These are phyloP conservation scores for Hypoxylon sp. DNA, from an alignment of 2,329 filamentous ascomycete genomes.

Conservation along the genomic window DNA sequence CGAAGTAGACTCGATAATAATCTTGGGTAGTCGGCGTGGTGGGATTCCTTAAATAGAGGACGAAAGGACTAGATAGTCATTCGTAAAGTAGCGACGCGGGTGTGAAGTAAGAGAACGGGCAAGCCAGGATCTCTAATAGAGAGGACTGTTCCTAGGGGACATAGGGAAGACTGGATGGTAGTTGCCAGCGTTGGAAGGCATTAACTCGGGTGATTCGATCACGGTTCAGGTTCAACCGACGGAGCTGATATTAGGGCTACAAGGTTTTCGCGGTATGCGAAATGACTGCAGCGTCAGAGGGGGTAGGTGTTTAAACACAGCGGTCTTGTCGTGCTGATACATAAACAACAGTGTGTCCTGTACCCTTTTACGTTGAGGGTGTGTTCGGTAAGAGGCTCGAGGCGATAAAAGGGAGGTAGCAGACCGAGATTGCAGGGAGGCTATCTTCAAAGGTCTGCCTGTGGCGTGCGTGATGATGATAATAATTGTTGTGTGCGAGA, in stretches of 20 bases:
- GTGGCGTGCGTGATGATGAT: no score
- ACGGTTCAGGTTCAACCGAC: constrained; percentile 78
- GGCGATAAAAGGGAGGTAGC: constrained; percentile 25
- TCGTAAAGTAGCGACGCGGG: constrained; percentile 44
- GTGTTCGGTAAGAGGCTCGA: constrained; percentile 30
- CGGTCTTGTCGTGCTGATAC: constrained; percentile 94
- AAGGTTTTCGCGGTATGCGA: constrained; percentile 94
- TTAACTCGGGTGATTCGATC: constrained; percentile 59
- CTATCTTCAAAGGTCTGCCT: no score
- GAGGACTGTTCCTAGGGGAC: constrained; percentile 62
- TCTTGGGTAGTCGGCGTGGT: constrained; percentile 26
- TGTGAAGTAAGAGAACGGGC: constrained; percentile 48
- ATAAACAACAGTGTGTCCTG: constrained; percentile 77
- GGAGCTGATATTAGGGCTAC: constrained; percentile 86
- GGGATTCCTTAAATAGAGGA: constrained; percentile 41
- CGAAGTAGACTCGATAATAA: constrained; percentile 27
- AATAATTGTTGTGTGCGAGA: background rate
- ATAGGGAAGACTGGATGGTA: constrained; percentile 62
- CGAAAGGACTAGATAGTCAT: constrained; percentile 42
- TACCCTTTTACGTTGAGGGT: constrained; percentile 47
- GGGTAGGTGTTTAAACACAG: constrained; percentile 93
- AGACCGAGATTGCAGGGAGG: constrained; percentile 15
- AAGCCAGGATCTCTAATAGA: constrained; percentile 63
- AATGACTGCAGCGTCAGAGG: constrained; percentile 96
- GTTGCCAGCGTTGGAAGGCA: constrained; percentile 63